Evolutionary conservation across 2,329 filamentous ascomycete species (phyloP).

Genomic region (Xylaria sp.): DNA sequence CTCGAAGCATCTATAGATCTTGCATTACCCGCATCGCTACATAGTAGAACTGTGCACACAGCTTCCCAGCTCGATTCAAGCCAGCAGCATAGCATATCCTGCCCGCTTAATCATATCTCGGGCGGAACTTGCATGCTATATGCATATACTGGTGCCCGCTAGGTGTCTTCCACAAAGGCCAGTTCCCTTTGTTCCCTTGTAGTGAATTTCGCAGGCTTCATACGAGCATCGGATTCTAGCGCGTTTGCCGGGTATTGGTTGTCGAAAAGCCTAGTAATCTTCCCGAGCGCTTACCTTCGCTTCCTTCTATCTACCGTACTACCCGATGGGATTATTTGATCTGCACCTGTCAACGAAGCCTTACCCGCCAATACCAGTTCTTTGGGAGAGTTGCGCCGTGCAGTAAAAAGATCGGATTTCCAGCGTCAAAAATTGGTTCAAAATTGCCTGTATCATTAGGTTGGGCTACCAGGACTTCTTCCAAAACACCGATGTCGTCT

Average conservation of each 20-base stretch:
- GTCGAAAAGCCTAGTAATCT: conserved; percentile 49
- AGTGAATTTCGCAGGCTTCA: conserved; percentile 41
- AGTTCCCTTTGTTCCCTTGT: conserved; percentile 49
- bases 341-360: conserved; percentile 54
- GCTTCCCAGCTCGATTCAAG: conserved; percentile 4
- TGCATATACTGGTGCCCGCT: neutral
- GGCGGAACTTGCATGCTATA: neutral
- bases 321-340: conserved; percentile 51
- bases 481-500: conserved; percentile 52
- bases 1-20: conserved; percentile 15
- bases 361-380: conserved; percentile 53
- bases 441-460: conserved; percentile 44
- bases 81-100: neutral
- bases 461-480: conserved; percentile 39
- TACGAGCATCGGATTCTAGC: conserved; percentile 1
- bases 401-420: conserved; percentile 56
- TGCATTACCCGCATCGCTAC: conserved; percentile 12
- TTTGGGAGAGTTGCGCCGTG: conserved; percentile 57
- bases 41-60: neutral
- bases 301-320: conserved; percentile 34
- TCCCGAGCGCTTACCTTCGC: conserved; percentile 44
- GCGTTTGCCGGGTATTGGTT: conserved; percentile 23
- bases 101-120: conserved; percentile 1
- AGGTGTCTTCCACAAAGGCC: conserved; percentile 22
- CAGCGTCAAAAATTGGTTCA: conserved; percentile 43